These are phyloP conservation scores for Magnolia sinica DNA, from an alignment of 164 flowering plant species.

Conservation along the genomic window DNA sequence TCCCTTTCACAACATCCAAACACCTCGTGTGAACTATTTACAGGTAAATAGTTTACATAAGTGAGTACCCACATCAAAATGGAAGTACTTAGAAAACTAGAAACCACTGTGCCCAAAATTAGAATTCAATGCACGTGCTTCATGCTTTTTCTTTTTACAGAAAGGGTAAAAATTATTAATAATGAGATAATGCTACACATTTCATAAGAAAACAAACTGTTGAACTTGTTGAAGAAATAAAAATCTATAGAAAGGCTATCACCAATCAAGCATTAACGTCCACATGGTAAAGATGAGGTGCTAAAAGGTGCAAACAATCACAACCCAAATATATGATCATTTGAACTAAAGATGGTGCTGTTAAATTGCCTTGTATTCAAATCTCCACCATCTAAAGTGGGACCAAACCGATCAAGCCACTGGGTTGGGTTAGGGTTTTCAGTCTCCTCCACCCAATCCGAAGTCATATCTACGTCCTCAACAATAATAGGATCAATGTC, in stretches of 20 bases:
- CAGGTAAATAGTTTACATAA: too few relatives aligned
- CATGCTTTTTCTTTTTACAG: too few relatives aligned
- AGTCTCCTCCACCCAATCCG: constrained; percentile 92
- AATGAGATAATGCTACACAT: too few relatives aligned
- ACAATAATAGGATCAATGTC: constrained; percentile 67
- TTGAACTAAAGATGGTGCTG: constrained; percentile 54
- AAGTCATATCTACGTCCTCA: constrained; percentile 93
- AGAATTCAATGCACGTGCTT: not conserved
- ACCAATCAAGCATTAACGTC: not conserved
- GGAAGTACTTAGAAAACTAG: too few relatives aligned
- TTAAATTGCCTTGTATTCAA: constrained; percentile 80
- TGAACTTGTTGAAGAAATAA: not conserved
- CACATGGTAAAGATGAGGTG: constrained; percentile 19
- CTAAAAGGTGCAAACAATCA: constrained; percentile 56
- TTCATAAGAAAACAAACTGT: not conserved
- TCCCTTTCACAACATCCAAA: too few relatives aligned
- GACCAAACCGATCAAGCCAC: constrained; percentile 84
- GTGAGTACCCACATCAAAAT: too few relatives aligned
- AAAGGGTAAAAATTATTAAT: too few relatives aligned
- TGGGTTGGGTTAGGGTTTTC: constrained; percentile 70
- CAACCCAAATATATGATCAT: constrained; percentile 63
- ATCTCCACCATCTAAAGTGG: constrained; percentile 72
- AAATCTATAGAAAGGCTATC: not conserved
- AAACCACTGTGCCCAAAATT: not conserved
- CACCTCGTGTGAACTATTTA: too few relatives aligned